Percentiles rank a stretch among this genome's conserved stretches.
phyloP scores from a whole-genome alignment of 1,139 yeast genomes.

The Pichia sp. region DNA sequence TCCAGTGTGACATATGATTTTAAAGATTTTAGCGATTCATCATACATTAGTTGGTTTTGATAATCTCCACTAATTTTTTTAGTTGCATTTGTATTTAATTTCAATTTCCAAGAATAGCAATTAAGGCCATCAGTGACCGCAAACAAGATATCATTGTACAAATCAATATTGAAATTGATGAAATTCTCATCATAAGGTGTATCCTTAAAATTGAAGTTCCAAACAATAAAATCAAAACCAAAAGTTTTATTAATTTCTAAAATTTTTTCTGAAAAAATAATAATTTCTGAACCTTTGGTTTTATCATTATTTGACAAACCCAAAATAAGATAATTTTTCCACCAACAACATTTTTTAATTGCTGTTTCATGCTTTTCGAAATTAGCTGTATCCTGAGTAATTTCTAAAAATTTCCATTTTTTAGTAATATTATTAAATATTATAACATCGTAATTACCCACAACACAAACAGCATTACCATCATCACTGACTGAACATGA shows the following conservation, averaged over 20 bases:
- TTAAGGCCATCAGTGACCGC: conserved; percentile 29
- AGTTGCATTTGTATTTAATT: conserved; percentile 1
- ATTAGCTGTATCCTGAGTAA: conserved; percentile 21
- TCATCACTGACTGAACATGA: conserved; percentile 31
- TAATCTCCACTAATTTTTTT: conserved; percentile 7
- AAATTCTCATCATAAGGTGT: conserved; percentile 25
- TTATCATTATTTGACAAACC: conserved; percentile 18
- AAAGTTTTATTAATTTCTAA: conserved; percentile 20
- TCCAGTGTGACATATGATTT: conserved; percentile 19
- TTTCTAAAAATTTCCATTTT: conserved; percentile 32
- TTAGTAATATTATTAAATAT: conserved; percentile 27
- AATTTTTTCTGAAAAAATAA: conserved; percentile 23
- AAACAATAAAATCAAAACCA: conserved; percentile 24
- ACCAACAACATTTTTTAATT: conserved; percentile 28
- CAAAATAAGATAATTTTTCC: conserved; percentile 27
- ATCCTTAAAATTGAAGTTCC: conserved; percentile 30
- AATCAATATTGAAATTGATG: conserved; percentile 25
- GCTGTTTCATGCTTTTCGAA: conserved; percentile 26
- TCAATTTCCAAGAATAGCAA: conserved; percentile 30
- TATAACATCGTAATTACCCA: conserved; percentile 31
- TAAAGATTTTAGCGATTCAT: conserved; percentile 1
- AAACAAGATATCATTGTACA: conserved; percentile 24
- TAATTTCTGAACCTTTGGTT: conserved; percentile 23
- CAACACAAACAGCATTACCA: conserved; percentile 32
- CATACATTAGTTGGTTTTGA: conserved; percentile 1